Evolutionary conservation across 768 basidiomycete genomes (phyloP).

Genomic region (Tephrocybe sp.): DNA sequence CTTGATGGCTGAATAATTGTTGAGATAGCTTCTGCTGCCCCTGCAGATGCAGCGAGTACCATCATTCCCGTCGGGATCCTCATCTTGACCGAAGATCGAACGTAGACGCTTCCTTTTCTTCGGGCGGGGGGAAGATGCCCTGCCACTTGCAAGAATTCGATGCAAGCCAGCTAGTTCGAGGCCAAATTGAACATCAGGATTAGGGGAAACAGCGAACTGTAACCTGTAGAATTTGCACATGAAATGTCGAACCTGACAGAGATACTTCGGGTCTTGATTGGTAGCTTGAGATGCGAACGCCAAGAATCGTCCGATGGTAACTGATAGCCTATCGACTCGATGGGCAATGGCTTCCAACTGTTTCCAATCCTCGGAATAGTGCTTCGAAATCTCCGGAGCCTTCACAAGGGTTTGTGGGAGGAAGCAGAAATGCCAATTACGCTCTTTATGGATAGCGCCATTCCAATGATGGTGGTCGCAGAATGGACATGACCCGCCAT

Average conservation of each 20-base stretch:
- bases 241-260: slow-evolving; percentile 83
- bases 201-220: slow-evolving; percentile 85
- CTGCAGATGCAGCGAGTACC: slow-evolving; percentile 82
- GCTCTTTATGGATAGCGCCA: slow-evolving; percentile 77
- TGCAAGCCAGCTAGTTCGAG: slow-evolving; percentile 82
- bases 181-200: slow-evolving; percentile 78
- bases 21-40: slow-evolving; percentile 60
- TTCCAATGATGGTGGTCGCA: slow-evolving; percentile 94
- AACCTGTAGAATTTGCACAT: slow-evolving; percentile 91
- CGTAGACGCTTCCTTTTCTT: slow-evolving; percentile 60
- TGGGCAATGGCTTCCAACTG: slow-evolving; percentile 80
- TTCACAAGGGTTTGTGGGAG: slow-evolving; percentile 66
- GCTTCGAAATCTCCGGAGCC: slow-evolving; percentile 78
- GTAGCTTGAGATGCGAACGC: slow-evolving; percentile 66
- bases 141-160: slow-evolving; percentile 72
- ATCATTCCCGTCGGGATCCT: slow-evolving; percentile 72
- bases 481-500: slow-evolving; percentile 90
- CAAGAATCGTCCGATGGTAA: slow-evolving; percentile 78
- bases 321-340: slow-evolving; percentile 72
- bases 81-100: slow-evolving; percentile 76
- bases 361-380: slow-evolving; percentile 80
- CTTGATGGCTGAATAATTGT: slow-evolving; percentile 61
- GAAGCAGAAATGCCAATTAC: slow-evolving; percentile 83
- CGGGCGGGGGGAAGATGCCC: slow-evolving; percentile 48
- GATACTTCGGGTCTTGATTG: slow-evolving; percentile 75